A percentile compares a stretch with the other conserved stretches of the same genome.
Evolutionary conservation across 1,284 basidiomycete genomes (phyloP).

Genomic region (Termitomyces sp.): DNA sequence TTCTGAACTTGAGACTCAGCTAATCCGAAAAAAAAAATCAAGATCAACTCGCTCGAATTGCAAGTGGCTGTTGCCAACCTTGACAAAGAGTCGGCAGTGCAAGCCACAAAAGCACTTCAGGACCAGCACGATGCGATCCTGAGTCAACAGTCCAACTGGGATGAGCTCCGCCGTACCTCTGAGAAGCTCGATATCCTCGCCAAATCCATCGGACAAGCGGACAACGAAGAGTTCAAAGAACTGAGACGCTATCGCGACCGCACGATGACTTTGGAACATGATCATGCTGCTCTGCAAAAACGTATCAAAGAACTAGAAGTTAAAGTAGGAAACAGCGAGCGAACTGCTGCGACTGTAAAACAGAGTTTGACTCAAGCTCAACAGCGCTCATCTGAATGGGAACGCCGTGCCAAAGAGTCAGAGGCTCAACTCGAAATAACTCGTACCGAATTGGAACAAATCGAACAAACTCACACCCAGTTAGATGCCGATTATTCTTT

Average conservation of each 20-base stretch:
- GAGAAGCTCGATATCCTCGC: conserved; percentile 68
- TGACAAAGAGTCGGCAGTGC: conserved; percentile 56
- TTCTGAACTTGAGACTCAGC: conserved; percentile 6
- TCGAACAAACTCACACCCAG: conserved; percentile 58
- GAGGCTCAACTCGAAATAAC: conserved; percentile 57
- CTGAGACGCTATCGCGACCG: conserved; percentile 61
- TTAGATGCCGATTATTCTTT: conserved; percentile 66
- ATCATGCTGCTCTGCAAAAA: conserved; percentile 62
- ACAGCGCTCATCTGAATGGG: conserved; percentile 74
- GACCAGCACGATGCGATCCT: conserved; percentile 55
- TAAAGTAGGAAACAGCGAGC: conserved; percentile 57
- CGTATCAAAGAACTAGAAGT: conserved; percentile 67
- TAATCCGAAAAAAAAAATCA: conserved; percentile 5
- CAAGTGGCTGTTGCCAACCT: conserved; percentile 48
- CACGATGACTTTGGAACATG: conserved; percentile 60
- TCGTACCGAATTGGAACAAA: conserved; percentile 57
- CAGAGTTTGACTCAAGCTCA: conserved; percentile 67
- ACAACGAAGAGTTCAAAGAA: conserved; percentile 67
- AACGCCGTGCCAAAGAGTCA: conserved; percentile 66
- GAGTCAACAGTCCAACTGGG: conserved; percentile 65
- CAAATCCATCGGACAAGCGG: conserved; percentile 54
- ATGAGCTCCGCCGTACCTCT: conserved; percentile 57
- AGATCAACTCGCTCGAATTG: conserved; percentile 61
- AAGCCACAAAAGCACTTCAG: conserved; percentile 48
- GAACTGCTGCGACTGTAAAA: conserved; percentile 49